Percentiles rank a stretch among this genome's conserved stretches.
Evolutionary conservation across 2,329 filamentous ascomycete genomes (phyloP).

Genomic region (Phoma herbarum): DNA sequence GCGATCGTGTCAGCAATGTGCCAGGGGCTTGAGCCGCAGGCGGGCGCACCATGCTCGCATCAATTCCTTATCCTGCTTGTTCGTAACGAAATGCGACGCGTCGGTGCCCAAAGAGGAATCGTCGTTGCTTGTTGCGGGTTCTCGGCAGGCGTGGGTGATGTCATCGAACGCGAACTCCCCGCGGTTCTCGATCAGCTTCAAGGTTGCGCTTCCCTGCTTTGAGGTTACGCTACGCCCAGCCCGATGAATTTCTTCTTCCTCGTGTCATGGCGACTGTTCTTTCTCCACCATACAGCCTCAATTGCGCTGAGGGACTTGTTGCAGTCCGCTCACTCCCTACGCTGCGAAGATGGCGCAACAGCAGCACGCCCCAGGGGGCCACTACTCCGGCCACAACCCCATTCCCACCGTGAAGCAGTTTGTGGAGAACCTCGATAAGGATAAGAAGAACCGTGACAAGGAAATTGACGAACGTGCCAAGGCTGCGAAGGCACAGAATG

Average conservation of each 20-base stretch:
- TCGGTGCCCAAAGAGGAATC: not conserved
- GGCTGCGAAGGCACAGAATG: slow-evolving; percentile 54
- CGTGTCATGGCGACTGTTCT: slow-evolving; percentile 1
- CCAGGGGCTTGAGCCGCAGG: slow-evolving; percentile 14
- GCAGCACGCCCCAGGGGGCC: slow-evolving; percentile 64
- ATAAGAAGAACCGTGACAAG: slow-evolving; percentile 79
- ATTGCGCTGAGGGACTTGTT: slow-evolving; percentile 20
- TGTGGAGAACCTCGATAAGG: slow-evolving; percentile 76
- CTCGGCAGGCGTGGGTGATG: slow-evolving; percentile 21
- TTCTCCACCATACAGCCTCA: slow-evolving; percentile 19
- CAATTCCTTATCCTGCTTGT: slow-evolving; percentile 7
- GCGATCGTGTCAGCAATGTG: slow-evolving; percentile 23
- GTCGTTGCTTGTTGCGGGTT: slow-evolving; percentile 15
- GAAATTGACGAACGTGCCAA: slow-evolving; percentile 69
- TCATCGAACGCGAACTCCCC: slow-evolving; percentile 23
- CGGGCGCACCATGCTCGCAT: slow-evolving; percentile 6
- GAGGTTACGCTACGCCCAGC: slow-evolving; percentile 13
- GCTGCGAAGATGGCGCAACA: slow-evolving; percentile 55
- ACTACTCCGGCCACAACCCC: slow-evolving; percentile 84
- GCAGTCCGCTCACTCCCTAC: slow-evolving; percentile 3
- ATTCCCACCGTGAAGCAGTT: slow-evolving; percentile 90
- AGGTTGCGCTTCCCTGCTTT: slow-evolving; percentile 21
- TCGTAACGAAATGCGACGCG: slow-evolving; percentile 2
- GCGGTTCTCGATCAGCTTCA: slow-evolving; percentile 17
- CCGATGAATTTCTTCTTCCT: not conserved